A percentile compares a stretch with the other conserved stretches of the same genome.
phyloP scores from a whole-genome alignment of 768 basidiomycete species.

The Auricularia sp. region DNA sequence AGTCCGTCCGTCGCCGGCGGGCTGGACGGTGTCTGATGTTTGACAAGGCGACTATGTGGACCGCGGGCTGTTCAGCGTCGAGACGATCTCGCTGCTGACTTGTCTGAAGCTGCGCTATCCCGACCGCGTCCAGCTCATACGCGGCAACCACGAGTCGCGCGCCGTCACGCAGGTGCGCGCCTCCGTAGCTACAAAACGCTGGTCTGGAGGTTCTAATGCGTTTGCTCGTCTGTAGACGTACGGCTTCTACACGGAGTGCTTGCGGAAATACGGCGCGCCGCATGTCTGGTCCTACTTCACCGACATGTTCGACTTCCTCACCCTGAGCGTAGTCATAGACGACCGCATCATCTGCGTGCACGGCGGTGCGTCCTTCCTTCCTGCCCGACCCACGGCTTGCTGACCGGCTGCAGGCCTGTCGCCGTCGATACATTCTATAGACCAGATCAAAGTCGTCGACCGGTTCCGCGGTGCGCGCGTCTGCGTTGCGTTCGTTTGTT shows the following conservation, averaged over 20 bases:
- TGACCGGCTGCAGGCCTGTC: conserved; percentile 58
- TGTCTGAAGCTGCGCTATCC: conserved; percentile 96
- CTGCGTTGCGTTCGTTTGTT: no score
- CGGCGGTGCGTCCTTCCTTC: conserved; percentile 52
- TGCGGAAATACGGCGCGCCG: conserved; percentile 91
- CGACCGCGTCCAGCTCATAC: conserved; percentile 89
- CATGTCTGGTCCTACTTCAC: conserved; percentile 99
- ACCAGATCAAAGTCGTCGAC: conserved; percentile 99
- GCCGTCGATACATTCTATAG: conserved; percentile 96
- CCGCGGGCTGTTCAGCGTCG: conserved; percentile 93
- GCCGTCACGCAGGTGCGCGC: conserved; percentile 90
- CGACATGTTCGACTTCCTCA: conserved; percentile 99
- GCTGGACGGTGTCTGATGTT: not conserved
- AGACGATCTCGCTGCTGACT: conserved; percentile 93
- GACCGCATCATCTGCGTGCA: conserved; percentile 99
- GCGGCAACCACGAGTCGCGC: conserved; percentile 95
- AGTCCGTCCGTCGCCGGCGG: conserved; percentile 21
- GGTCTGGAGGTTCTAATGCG: no score
- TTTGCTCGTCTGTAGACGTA: conserved; percentile 56
- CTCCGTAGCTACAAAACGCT: conserved; percentile 17
- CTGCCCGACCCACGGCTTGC: not conserved
- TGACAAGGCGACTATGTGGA: conserved; percentile 99
- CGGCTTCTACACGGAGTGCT: conserved; percentile 97
- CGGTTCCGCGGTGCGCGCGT: conserved; percentile 54
- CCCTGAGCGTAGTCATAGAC: conserved; percentile 94